phyloP scores from a whole-genome alignment of 352 stramenopile species.

The Thalassiosira mediterranea region DNA sequence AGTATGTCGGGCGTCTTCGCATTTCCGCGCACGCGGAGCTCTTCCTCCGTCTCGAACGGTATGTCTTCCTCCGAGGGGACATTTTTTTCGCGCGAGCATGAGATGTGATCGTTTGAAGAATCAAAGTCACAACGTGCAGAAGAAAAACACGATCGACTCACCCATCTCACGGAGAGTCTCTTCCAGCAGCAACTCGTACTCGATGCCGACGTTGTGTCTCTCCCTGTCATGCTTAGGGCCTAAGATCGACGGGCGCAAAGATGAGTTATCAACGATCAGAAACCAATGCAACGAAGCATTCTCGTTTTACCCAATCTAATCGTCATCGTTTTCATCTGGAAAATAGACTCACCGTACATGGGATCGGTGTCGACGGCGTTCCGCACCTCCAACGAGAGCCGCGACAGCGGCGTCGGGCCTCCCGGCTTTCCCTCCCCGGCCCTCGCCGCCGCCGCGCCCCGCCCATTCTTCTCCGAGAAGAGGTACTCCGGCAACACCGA shows the following conservation, averaged over 20 bases:
- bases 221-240: slow-evolving; percentile 65
- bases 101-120: no score
- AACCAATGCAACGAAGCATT: no score
- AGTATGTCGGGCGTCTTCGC: slow-evolving; percentile 79
- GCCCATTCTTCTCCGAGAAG: slow-evolving; percentile 49
- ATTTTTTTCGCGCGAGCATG: no score
- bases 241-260: no score
- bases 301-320: no score
- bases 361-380: slow-evolving; percentile 70
- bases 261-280: no score
- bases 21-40: slow-evolving; percentile 68
- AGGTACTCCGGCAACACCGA: slow-evolving; percentile 57
- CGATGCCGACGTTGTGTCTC: slow-evolving; percentile 69
- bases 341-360: no score
- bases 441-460: neutral
- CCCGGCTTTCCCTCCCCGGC: neutral
- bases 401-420: slow-evolving; percentile 27
- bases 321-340: no score
- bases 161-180: slow-evolving; percentile 56
- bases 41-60: slow-evolving; percentile 78
- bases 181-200: slow-evolving; percentile 79
- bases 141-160: no score
- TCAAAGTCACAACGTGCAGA: no score
- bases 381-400: slow-evolving; percentile 66
- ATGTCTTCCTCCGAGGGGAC: no score